Evolutionary conservation across 2,329 filamentous ascomycete genomes (phyloP), one percentile per base, ranked within the genome.

Genomic region (Aspergillus ibericus): DNA sequence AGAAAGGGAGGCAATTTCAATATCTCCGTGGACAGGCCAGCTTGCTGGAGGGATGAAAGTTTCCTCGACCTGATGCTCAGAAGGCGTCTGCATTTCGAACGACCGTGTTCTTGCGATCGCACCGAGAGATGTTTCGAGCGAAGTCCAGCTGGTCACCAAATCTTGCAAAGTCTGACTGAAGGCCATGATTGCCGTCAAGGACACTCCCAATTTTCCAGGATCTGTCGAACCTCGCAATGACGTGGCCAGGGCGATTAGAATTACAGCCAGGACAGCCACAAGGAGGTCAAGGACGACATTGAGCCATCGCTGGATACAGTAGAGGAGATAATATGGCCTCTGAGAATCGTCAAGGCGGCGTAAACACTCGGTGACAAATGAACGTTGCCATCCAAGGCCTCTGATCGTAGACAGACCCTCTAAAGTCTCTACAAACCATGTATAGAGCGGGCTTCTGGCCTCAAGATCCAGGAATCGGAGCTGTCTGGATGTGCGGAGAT

Each of bases 291-390:
- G 38, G 5, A 53, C 51, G 7, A 53, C 25, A 15, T 42, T 53
- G 6, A 53, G 51, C 51, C 51, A 53, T n/a, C 51, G 36, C 51
- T 53, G 51, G n/a, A 53, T 53, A 13, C 36, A 42, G 13, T 32
- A 44, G 9, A 53, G 22, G 6, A 53, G 22, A 3, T 53, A 53
- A 38, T 53, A 53, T 2, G 51, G 51, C 9, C 20, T 42, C n/a
- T 53, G 51, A 1, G 51, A 53, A 13, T 22, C n/a, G 10, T 53
- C 36, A 13, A 53, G 36, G 9, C 36, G 51, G 8, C n/a, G 15
- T 22, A 44, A 10, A n/a, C 36, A 44, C 15, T 44, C 51, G 1
- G 22, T n/a, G 16, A 44, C 15, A 32, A 53, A 53, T 2, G 36
- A 20, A 3, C 51, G 36, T 1, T 44, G 51, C 51, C 51, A 53